These are phyloP conservation scores for Vinca minor DNA, from an alignment of 257 asterid genomes.

Conservation along the genomic window DNA sequence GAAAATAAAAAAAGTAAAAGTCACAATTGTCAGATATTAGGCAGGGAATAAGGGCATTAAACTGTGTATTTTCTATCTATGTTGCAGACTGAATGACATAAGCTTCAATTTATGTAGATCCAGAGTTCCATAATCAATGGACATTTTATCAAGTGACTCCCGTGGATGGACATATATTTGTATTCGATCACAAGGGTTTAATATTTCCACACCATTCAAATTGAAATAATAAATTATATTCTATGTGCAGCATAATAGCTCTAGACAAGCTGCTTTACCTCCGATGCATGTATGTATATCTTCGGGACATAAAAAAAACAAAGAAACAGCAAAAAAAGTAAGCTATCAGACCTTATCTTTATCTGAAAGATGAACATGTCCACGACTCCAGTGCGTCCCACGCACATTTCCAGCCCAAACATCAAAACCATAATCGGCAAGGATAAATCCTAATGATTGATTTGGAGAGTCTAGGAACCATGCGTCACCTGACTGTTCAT, in stretches of 20 bases:
- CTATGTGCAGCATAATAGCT: neutral
- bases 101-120: neutral
- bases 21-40: slow-evolving; percentile 13
- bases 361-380: slow-evolving; percentile 60
- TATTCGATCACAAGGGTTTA: neutral
- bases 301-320: neutral
- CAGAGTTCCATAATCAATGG: neutral
- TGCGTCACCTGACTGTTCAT: slow-evolving; percentile 87
- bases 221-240: neutral
- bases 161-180: neutral
- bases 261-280: neutral
- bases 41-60: slow-evolving; percentile 4
- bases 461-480: slow-evolving; percentile 80
- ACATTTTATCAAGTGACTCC: neutral
- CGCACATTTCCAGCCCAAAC: slow-evolving; percentile 99
- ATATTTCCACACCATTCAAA: neutral
- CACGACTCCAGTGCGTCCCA: slow-evolving; percentile 99
- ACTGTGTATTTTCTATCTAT: neutral
- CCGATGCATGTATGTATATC: neutral
- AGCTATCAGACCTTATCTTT: slow-evolving; percentile 47
- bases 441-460: slow-evolving; percentile 89
- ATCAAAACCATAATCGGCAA: slow-evolving; percentile 85
- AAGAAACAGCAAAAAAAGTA: slow-evolving; percentile 2
- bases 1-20: slow-evolving; percentile 14
- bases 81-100: neutral